A percentile compares a stretch with the other conserved stretches of the same genome.
Evolutionary conservation across 192 early-diverging fungal genomes (phyloP).

Genomic region (Podila epicladia): DNA sequence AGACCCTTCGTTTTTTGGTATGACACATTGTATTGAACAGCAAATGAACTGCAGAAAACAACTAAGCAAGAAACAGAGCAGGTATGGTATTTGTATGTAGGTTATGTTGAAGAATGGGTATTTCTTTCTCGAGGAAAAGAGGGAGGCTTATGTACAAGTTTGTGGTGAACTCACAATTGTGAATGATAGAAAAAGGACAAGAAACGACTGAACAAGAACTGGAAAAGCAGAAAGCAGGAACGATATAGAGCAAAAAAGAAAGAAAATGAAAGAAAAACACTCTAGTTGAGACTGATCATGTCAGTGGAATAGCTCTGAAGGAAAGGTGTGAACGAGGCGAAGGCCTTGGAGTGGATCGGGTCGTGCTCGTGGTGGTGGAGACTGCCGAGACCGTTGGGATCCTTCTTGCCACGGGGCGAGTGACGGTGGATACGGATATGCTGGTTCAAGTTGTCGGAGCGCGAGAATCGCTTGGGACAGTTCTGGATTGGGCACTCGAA

Average conservation of each 20-base stretch:
- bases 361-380: constrained; percentile 27
- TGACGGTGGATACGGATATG: constrained; percentile 66
- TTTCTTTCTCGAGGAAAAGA: constrained; percentile 4
- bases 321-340: constrained; percentile 52
- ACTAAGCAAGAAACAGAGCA: background rate
- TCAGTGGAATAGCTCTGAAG: constrained; percentile 43
- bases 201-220: background rate
- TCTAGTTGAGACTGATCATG: constrained; percentile 16
- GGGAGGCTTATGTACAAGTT: background rate
- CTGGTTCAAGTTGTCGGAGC: constrained; percentile 65
- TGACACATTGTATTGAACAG: background rate
- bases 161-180: background rate
- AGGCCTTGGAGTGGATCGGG: constrained; percentile 33
- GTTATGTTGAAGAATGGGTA: constrained; percentile 1
- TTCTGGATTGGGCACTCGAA: constrained; percentile 61
- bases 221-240: background rate
- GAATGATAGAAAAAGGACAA: background rate
- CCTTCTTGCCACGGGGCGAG: constrained; percentile 4
- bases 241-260: background rate
- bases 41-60: background rate
- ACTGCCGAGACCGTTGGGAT: no score
- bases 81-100: background rate
- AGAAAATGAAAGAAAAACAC: background rate
- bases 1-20: no score
- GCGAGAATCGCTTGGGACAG: constrained; percentile 64